Base-by-base conservation (phyloP, 306 rosid species). In the Cyamopsis tetragonoloba region DNA sequence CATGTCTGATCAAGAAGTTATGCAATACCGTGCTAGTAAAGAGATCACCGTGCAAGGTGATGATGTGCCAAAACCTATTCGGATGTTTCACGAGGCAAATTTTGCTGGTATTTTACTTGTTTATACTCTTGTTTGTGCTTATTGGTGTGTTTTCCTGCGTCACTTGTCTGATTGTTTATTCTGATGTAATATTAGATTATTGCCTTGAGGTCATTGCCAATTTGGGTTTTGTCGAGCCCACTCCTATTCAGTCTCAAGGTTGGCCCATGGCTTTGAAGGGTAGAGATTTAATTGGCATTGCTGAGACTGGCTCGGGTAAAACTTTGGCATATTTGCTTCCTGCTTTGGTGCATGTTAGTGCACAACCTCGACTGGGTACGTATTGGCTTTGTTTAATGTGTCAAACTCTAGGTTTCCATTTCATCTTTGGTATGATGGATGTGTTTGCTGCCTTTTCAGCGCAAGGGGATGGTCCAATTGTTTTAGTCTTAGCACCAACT, bases 241-340 rank as follows among this genome's bases (percentile, higher is more conserved):
- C 98, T 7, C 87, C 98, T 66, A 93, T 93, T 71, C 97, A 93
- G 77, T 89, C 97, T 76, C 98, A 93, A 68, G 98, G 98, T 70
- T 93, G 98, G 98, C 97, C 98, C 31, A 93, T 93, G 96, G 98
- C 97, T 77, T 81, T 93, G 13, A 93, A 80, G 71, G 98, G 98
- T 77, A 84, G 97, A 73, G 98, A 93, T 76, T 81, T 93, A 67
- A 63, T 93, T 70, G 97, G 98, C 74, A 93, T 93, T 80, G 98
- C 98, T 7, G 98, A 93, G 86, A 93, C 98, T 37, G 98, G 98
- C 67, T 93, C 98, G 0, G 98, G 97, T 68, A 93, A 93, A 82
- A 93, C 98, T 46, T 76, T 93, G 77, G 81, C 98, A 1, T 93
- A 93, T 83, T 72, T 93, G 65, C 80, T 89, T 46, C 98, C 98